phyloP scores from a whole-genome alignment of 371 early-diverging fungal genomes.

The Mortierella sp. region DNA sequence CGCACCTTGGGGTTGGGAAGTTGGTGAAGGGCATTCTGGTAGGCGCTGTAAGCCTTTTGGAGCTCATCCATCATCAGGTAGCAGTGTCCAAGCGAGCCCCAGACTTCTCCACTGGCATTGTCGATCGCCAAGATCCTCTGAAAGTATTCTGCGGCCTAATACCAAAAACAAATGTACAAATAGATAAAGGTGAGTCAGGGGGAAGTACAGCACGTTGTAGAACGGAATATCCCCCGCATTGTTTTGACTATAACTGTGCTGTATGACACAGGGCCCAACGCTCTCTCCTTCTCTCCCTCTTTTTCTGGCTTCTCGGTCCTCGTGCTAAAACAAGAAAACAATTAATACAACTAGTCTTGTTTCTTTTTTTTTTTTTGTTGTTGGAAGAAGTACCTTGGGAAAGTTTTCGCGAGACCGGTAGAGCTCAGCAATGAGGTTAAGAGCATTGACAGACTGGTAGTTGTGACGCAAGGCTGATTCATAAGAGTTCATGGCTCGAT shows the following conservation, averaged over 20 bases:
- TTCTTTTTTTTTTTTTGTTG: conserved; percentile 4
- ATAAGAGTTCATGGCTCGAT: conserved; percentile 86
- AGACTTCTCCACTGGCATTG: conserved; percentile 88
- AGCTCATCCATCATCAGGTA: conserved; percentile 95
- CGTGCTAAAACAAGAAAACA: conserved; percentile 17
- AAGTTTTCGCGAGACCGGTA: conserved; percentile 79
- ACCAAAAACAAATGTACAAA: background rate
- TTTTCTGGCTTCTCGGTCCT: background rate
- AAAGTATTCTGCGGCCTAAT: conserved; percentile 89
- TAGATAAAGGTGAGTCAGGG: background rate
- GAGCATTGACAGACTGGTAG: conserved; percentile 85
- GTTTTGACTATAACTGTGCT: background rate
- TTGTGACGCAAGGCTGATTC: conserved; percentile 92
- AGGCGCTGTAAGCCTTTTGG: conserved; percentile 93
- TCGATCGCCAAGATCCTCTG: conserved; percentile 88
- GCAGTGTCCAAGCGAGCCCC: conserved; percentile 95
- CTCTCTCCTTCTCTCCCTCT: background rate
- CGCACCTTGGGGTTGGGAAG: conserved; percentile 87
- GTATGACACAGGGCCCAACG: conserved; percentile 20
- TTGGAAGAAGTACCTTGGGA: conserved; percentile 57
- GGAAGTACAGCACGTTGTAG: background rate
- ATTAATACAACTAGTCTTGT: background rate
- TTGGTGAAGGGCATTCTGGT: conserved; percentile 94
- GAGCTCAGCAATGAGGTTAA: conserved; percentile 80
- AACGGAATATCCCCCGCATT: conserved; percentile 4